These are phyloP conservation scores for Botrytis aclada DNA, from an alignment of 2,329 filamentous ascomycete species.

Conservation along the genomic window DNA sequence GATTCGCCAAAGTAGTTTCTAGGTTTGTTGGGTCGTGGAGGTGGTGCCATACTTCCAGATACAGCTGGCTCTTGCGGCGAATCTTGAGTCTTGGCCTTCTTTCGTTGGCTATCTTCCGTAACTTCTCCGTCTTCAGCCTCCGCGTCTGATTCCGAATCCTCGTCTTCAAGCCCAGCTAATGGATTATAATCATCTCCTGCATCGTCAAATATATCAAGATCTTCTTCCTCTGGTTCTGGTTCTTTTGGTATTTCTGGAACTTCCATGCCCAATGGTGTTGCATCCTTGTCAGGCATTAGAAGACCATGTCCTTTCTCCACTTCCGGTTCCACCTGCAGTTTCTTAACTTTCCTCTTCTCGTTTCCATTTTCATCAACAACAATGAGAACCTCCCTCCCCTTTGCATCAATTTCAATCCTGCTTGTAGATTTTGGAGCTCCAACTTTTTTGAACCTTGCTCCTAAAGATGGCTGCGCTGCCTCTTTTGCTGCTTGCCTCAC, in stretches of 20 bases:
- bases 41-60: conserved; percentile 45
- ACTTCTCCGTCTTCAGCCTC: conserved; percentile 47
- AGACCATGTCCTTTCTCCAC: conserved; percentile 43
- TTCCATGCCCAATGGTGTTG: conserved; percentile 61
- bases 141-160: conserved; percentile 37
- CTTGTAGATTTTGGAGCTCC: conserved; percentile 53
- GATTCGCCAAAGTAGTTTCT: conserved; percentile 63
- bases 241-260: conserved; percentile 55
- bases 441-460: conserved; percentile 63
- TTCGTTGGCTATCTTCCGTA: conserved; percentile 33
- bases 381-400: conserved; percentile 61
- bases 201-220: conserved; percentile 64
- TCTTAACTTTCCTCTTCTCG: conserved; percentile 63
- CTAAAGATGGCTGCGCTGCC: conserved; percentile 49
- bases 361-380: conserved; percentile 64
- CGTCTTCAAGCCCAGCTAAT: conserved; percentile 54
- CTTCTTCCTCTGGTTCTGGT: conserved; percentile 50
- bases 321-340: conserved; percentile 44
- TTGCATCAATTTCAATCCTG: conserved; percentile 59
- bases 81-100: conserved; percentile 22
- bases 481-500: conserved; percentile 57
- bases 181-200: conserved; percentile 67
- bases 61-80: conserved; percentile 16
- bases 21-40: conserved; percentile 42
- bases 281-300: conserved; percentile 52